These are phyloP conservation scores for Tolypocladium pustulatum DNA, from an alignment of 2,329 filamentous ascomycete species.

Conservation along the genomic window DNA sequence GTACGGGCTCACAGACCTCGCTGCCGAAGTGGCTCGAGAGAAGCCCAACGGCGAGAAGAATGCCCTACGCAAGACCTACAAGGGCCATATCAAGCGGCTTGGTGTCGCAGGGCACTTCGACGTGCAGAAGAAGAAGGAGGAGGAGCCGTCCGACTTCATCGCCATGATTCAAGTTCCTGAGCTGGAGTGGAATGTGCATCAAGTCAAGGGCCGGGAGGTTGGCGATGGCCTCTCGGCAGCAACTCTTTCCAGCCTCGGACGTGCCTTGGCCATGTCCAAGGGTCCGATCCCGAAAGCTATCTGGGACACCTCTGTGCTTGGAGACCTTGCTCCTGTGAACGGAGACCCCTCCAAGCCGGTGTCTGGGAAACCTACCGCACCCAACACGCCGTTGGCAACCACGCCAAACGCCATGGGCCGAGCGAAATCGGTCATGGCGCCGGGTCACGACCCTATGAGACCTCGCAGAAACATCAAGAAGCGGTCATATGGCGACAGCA, in stretches of 20 bases:
- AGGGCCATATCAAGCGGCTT: slow-evolving; percentile 55
- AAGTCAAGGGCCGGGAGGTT: slow-evolving; percentile 45
- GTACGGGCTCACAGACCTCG: slow-evolving; percentile 45
- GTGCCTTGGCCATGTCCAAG: slow-evolving; percentile 46
- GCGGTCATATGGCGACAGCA: slow-evolving; percentile 64
- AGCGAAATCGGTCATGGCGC: slow-evolving; percentile 25
- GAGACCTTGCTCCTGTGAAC: slow-evolving; percentile 38
- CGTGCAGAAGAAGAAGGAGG: slow-evolving; percentile 40
- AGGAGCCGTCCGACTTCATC: slow-evolving; percentile 41
- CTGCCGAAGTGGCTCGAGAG: slow-evolving; percentile 50
- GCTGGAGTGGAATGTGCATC: slow-evolving; percentile 45
- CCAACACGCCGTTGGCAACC: slow-evolving; percentile 37
- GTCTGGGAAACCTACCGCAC: slow-evolving; percentile 37
- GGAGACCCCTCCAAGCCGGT: slow-evolving; percentile 27
- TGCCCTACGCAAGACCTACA: slow-evolving; percentile 56
- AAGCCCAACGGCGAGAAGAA: slow-evolving; percentile 59
- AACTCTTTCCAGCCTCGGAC: slow-evolving; percentile 31
- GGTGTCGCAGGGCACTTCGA: slow-evolving; percentile 54
- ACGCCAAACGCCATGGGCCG: slow-evolving; percentile 22
- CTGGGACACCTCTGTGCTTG: slow-evolving; percentile 50
- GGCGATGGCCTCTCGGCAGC: slow-evolving; percentile 38
- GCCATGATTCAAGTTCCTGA: slow-evolving; percentile 40
- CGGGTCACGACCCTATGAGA: slow-evolving; percentile 37
- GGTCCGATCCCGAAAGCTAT: slow-evolving; percentile 42
- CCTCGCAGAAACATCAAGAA: slow-evolving; percentile 61